A percentile compares a stretch with the other conserved stretches of the same genome.
Evolutionary conservation across 2,329 filamentous ascomycete species (phyloP).

Genomic region (Calonectria ilicicola): DNA sequence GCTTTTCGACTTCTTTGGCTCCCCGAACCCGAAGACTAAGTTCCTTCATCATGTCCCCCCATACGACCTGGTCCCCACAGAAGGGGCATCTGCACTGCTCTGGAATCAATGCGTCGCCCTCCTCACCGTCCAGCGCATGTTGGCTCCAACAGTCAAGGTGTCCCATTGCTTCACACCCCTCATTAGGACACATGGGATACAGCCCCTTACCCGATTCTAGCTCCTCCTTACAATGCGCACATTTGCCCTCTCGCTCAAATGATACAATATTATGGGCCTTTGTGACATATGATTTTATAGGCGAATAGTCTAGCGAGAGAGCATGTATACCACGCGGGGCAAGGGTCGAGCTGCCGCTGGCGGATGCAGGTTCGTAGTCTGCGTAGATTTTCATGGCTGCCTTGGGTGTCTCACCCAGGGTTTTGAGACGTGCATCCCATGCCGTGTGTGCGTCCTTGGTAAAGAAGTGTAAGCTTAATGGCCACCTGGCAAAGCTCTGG

Average conservation of each 20-base stretch:
- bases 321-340: conserved; percentile 63
- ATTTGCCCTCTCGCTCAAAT: conserved; percentile 68
- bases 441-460: conserved; percentile 73
- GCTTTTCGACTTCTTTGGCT: conserved; percentile 74
- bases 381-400: conserved; percentile 64
- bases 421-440: conserved; percentile 73
- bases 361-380: conserved; percentile 60
- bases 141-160: conserved; percentile 71
- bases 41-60: conserved; percentile 86
- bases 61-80: conserved; percentile 73
- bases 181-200: conserved; percentile 67
- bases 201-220: conserved; percentile 63
- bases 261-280: conserved; percentile 66
- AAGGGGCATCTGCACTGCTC: conserved; percentile 76
- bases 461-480: conserved; percentile 85
- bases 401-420: conserved; percentile 60
- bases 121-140: conserved; percentile 58
- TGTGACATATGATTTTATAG: conserved; percentile 64
- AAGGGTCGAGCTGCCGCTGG: conserved; percentile 14
- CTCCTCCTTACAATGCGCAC: conserved; percentile 62
- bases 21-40: conserved; percentile 80
- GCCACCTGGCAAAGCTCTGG: conserved; percentile 85
- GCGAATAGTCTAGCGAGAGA: conserved; percentile 66
- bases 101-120: conserved; percentile 69
- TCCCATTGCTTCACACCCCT: conserved; percentile 66